These are phyloP conservation scores for Phanerochaete carnosa DNA, from an alignment of 768 basidiomycete genomes.

Conservation along the genomic window DNA sequence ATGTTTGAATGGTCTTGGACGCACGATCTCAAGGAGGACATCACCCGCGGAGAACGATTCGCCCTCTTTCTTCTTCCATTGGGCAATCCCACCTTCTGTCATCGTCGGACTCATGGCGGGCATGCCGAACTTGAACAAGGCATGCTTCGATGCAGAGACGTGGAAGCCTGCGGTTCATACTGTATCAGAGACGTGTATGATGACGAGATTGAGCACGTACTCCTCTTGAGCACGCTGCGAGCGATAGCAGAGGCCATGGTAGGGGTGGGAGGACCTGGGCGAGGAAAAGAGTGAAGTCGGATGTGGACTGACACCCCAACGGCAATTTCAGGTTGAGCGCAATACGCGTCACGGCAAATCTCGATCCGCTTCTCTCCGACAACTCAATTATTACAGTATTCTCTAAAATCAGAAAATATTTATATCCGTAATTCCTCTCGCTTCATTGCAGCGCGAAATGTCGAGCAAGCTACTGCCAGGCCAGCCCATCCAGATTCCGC, in stretches of 20 bases:
- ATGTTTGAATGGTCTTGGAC: slow-evolving; percentile 24
- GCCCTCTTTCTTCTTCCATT: slow-evolving; percentile 97
- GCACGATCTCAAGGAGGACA: slow-evolving; percentile 92
- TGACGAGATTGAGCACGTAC: slow-evolving; percentile 35
- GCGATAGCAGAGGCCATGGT: slow-evolving; percentile 63
- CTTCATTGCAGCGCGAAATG: slow-evolving; percentile 15
- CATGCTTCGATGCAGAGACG: slow-evolving; percentile 73
- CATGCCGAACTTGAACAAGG: slow-evolving; percentile 88
- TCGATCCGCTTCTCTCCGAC: slow-evolving; percentile 13
- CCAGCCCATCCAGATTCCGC: slow-evolving; percentile 63
- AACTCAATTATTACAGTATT: background rate
- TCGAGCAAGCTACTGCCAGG: slow-evolving; percentile 60
- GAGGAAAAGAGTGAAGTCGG: slow-evolving; percentile 21
- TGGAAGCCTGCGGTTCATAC: slow-evolving; percentile 60
- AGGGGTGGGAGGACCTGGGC: slow-evolving; percentile 21
- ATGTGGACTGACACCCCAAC: slow-evolving; percentile 14
- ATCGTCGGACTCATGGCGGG: slow-evolving; percentile 99
- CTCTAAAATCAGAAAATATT: background rate
- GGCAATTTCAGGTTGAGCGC: slow-evolving; percentile 8
- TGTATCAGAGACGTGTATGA: background rate
- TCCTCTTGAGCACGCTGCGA: slow-evolving; percentile 57
- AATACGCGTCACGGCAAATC: slow-evolving; percentile 10
- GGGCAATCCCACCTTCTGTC: slow-evolving; percentile 98
- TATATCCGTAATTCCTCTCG: background rate
- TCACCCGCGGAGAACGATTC: slow-evolving; percentile 88